phyloP scores from a whole-genome alignment of 306 rosid species.

The Vicia villosa region DNA sequence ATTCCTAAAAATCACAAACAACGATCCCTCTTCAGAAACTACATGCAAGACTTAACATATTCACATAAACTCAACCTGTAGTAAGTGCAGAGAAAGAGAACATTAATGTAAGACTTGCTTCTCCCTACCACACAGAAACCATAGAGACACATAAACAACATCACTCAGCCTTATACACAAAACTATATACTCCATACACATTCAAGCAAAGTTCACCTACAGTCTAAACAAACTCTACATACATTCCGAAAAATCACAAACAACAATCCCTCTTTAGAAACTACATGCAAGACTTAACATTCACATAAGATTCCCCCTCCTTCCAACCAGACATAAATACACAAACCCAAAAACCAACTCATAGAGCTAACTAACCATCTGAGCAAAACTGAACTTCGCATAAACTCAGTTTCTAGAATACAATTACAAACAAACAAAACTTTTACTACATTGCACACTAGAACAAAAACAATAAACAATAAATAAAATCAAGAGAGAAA shows the following conservation, averaged over 20 bases:
- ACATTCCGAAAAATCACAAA: background rate
- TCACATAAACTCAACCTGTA: no score
- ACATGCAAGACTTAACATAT: background rate
- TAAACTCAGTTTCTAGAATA: background rate
- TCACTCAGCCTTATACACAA: constrained; percentile 4
- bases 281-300: background rate
- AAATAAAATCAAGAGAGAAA: constrained; percentile 12
- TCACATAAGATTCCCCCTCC: background rate
- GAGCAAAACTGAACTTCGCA: constrained; percentile 7
- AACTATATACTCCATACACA: constrained; percentile 9
- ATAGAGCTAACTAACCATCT: background rate
- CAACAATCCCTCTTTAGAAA: background rate
- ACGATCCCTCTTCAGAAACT: constrained; percentile 7
- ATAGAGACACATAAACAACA: background rate
- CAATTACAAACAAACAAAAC: constrained; percentile 4
- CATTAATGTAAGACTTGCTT: constrained; percentile 24
- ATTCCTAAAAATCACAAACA: background rate
- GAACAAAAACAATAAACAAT: background rate
- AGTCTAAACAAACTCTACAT: constrained; percentile 19
- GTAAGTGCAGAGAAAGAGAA: constrained; percentile 31
- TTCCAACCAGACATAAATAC: background rate
- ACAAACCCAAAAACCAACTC: constrained; percentile 16
- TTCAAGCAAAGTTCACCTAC: background rate
- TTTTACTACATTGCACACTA: background rate
- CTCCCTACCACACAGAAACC: constrained; percentile 17